These are phyloP conservation scores for Populus deltoides DNA, from an alignment of 345 rosid species.

Conservation along the genomic window DNA sequence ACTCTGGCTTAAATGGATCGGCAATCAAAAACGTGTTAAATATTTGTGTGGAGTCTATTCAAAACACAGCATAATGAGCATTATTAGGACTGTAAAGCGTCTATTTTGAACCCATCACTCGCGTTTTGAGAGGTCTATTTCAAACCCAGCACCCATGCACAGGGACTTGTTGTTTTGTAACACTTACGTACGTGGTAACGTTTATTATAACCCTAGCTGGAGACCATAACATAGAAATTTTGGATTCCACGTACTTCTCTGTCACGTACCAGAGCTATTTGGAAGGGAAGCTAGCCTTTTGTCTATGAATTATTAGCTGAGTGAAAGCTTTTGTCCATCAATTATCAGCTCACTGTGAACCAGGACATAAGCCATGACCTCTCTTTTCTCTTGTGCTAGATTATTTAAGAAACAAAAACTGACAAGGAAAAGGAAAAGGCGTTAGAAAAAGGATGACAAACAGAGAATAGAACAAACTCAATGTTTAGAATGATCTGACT, in stretches of 20 bases:
- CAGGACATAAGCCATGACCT: background rate
- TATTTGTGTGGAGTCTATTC: background rate
- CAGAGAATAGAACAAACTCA: background rate
- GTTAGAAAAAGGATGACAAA: background rate
- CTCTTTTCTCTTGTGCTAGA: background rate
- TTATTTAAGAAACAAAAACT: background rate
- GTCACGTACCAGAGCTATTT: background rate
- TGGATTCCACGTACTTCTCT: background rate
- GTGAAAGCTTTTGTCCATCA: constrained; percentile 21
- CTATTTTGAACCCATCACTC: constrained; percentile 4
- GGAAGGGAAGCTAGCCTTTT: constrained; percentile 12
- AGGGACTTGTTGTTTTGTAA: background rate
- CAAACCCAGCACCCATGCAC: constrained; percentile 9
- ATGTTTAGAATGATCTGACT: background rate
- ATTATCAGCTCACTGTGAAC: constrained; percentile 17
- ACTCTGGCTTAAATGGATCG: background rate
- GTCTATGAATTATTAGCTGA: constrained; percentile 22
- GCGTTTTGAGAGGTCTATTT: constrained; percentile 14
- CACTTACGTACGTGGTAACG: background rate
- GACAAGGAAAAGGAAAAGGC: background rate
- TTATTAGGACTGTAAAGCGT: background rate
- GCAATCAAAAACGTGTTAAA: background rate
- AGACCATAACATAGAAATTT: background rate
- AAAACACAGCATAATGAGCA: background rate
- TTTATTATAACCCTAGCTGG: background rate